These are phyloP conservation scores for Suhomyces faveliae DNA, from an alignment of 805 yeast genomes.

Conservation along the genomic window DNA sequence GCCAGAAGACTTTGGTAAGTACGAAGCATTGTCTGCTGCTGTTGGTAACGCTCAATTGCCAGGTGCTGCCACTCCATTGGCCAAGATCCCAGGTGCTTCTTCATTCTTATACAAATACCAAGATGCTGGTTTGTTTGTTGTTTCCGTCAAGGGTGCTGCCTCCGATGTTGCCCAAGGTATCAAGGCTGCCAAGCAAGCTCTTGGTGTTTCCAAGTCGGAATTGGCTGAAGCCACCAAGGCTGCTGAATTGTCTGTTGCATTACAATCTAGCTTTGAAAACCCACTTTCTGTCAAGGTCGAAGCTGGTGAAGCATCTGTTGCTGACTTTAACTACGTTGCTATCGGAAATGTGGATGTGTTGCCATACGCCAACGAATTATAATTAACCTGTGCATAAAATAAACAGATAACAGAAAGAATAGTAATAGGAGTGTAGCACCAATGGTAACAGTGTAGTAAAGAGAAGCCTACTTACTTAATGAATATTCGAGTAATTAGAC, in stretches of 20 bases:
- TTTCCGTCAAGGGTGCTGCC: constrained; percentile 58
- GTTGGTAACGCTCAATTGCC: constrained; percentile 60
- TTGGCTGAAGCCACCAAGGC: constrained; percentile 53
- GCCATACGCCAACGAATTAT: constrained; percentile 89
- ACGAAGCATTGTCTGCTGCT: constrained; percentile 68
- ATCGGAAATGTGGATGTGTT: constrained; percentile 83
- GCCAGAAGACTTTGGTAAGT: constrained; percentile 60
- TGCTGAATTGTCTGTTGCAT: constrained; percentile 43
- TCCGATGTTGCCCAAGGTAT: constrained; percentile 59
- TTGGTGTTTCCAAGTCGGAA: constrained; percentile 41
- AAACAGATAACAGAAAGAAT: no score
- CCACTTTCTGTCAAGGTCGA: constrained; percentile 31
- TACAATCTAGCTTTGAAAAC: constrained; percentile 36
- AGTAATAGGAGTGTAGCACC: no score
- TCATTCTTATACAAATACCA: constrained; percentile 62
- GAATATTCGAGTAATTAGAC: no score
- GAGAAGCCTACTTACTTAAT: no score
- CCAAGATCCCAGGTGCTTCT: constrained; percentile 47
- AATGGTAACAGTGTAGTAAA: no score
- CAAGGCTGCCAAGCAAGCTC: constrained; percentile 52
- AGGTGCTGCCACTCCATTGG: constrained; percentile 51
- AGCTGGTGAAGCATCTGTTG: constrained; percentile 43
- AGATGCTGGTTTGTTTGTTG: constrained; percentile 78
- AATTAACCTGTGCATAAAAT: constrained; percentile 22
- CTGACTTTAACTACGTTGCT: constrained; percentile 79